Evolutionary conservation across 768 basidiomycete genomes (phyloP), one percentile per base, ranked within the genome.

Genomic region (Coprinellus micaceus): DNA sequence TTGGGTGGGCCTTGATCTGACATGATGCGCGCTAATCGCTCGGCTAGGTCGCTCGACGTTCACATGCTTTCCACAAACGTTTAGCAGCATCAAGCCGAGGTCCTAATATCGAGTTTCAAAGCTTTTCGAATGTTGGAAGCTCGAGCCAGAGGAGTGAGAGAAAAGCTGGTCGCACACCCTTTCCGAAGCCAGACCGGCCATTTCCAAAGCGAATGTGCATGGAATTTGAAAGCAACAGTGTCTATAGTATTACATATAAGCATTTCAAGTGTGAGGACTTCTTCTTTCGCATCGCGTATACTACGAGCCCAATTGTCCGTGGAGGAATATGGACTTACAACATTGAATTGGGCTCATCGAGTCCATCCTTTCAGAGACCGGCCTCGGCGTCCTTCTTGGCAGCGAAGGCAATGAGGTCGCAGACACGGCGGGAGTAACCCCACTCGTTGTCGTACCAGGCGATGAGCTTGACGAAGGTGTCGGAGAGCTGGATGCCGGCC

Each of bases 391-490:
- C 95, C 73, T 83, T 81, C 76, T 82, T 79, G 59, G 94, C 91
- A 59, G 84, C 86, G 76, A 72, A 92, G 61, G 84, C 76, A 70
- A 98, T 75, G 54, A 98, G 82, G 71, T 98, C 96, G 75, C 87
- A 86, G 53, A 96, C 94, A 69, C 94, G 88, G 71, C 77, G 84
- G 45, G 93, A 95, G 86, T 97, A 98, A 19, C 93, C 88, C 88
- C 87, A 92, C 76, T 94, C 90, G 74, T 93, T 94, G 75, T 92
- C 90, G 80, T 92, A 95, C 94, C 95, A 97, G 41, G 90, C 71
- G 70, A 98, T 87, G 66, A 97, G 84, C 84, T 98, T 98, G 80
- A 98, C 90, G 66, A 98, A 98, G 77, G 87, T 87, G 60, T 77
- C 66, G 86, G 89, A 97, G 70, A 98, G 85, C 69, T 86, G 81